These are phyloP conservation scores for Cryptosporidium viatorum DNA, from an alignment of 169 alveolate species.

Conservation along the genomic window DNA sequence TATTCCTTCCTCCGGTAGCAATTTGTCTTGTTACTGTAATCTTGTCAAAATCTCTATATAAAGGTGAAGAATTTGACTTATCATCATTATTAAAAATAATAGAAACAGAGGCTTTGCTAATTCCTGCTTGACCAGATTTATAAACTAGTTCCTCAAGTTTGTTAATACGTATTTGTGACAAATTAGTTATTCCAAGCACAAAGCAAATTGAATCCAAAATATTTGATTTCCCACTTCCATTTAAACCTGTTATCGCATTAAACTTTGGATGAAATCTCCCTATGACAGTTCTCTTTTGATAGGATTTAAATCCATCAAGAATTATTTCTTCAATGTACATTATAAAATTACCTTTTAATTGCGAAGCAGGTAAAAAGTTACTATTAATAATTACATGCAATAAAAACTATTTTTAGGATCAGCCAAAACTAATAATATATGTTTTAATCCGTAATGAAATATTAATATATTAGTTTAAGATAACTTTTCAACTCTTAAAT, in stretches of 20 bases:
- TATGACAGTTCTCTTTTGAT: conserved; percentile 85
- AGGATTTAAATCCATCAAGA: conserved; percentile 72
- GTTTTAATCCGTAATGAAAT: neutral
- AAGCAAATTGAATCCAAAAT: conserved; percentile 98
- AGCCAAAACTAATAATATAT: neutral
- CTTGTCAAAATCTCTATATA: conserved; percentile 86
- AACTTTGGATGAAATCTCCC: conserved; percentile 95
- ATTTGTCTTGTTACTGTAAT: conserved; percentile 93
- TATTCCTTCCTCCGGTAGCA: conserved; percentile 94
- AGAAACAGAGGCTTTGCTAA: conserved; percentile 98
- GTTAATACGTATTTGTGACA: conserved; percentile 91
- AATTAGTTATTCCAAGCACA: conserved; percentile 93
- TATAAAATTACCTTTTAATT: neutral
- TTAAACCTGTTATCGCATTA: conserved; percentile 99
- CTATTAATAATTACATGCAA: neutral
- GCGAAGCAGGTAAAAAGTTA: neutral
- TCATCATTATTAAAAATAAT: conserved; percentile 92
- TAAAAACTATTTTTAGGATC: neutral
- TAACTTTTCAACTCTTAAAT: neutral
- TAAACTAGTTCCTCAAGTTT: conserved; percentile 96
- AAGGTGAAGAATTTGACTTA: conserved; percentile 85
- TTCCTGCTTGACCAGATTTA: conserved; percentile 98
- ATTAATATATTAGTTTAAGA: neutral
- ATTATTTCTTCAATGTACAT: conserved; percentile 72
- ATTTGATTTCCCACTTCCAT: conserved; percentile 99